Conservation (phyloP, 176 grass and related monocot genomes). For the Elaeis guineensis region DNA sequence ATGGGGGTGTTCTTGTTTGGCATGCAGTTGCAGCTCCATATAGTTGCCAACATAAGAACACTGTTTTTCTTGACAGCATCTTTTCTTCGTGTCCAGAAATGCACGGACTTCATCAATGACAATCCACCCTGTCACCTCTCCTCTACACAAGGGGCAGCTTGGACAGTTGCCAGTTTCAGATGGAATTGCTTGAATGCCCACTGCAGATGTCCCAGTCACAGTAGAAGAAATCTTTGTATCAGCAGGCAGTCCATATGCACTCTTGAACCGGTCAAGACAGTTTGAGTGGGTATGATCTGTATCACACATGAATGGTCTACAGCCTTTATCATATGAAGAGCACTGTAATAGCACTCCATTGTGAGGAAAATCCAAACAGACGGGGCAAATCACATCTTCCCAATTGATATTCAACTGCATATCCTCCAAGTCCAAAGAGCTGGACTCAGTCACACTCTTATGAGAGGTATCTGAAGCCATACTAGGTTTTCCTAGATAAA, state of each 20-base stretch:
- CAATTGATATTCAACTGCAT: background rate
- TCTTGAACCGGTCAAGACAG: constrained; percentile 8
- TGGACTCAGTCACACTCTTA: background rate
- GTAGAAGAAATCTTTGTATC: background rate
- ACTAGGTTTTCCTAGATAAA: background rate
- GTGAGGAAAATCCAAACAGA: constrained; percentile 27
- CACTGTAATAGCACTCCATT: constrained; percentile 22
- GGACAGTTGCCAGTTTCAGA: background rate
- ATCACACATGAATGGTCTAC: constrained; percentile 24
- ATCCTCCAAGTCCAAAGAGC: background rate
- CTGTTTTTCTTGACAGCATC: constrained; percentile 14
- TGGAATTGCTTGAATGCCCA: constrained; percentile 1
- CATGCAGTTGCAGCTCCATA: constrained; percentile 17
- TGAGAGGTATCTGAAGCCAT: constrained; percentile 5
- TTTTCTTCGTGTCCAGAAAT: constrained; percentile 7
- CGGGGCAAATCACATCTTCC: constrained; percentile 17
- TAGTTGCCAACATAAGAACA: constrained; percentile 7
- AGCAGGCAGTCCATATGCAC: background rate
- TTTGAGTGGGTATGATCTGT: constrained; percentile 16
- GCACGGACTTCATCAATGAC: background rate
- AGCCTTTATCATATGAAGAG: constrained; percentile 14
- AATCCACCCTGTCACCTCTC: constrained; percentile 10
- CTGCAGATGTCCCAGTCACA: background rate
- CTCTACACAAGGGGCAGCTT: constrained; percentile 5
- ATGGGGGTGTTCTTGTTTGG: constrained; percentile 16